Base-by-base conservation (phyloP, 768 basidiomycete genomes). In the Suillus weaverae region DNA sequence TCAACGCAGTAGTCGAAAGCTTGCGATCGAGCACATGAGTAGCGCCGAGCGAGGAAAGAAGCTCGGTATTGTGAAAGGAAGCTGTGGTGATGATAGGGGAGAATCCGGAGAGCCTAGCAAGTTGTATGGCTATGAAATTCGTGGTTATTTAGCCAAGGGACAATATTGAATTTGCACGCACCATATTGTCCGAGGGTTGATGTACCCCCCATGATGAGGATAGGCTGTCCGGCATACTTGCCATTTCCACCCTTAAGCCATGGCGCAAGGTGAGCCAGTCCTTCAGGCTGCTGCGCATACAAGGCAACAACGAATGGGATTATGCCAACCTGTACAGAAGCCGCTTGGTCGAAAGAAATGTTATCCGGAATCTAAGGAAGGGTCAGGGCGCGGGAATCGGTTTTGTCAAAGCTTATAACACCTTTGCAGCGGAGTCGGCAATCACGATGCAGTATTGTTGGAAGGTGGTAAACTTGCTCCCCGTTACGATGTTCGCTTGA, bases 71-170 rank as follows among this genome's bases (percentile, higher is more conserved):
- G 53, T 74, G 72, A 20, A 67, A 60, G 2, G 81, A 81, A 7
- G 81, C 76, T 0, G 81, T 82, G 16, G 79, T 74, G 48, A 81
- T 75, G 46, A 82, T 78, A 0, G 75, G 76, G 11, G 71, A 77
- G 53, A 79, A 78, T 3, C 74, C 77, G 5, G 78, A 79, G 33
- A 79, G 67, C 32, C 50, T 69, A 6, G 77, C 72, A 14, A 79
- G 71, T 66, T 80, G 79, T 48, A 80, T 75, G n/a, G 66, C 77
- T 76, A 38, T 75, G 50, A 81, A 74, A 30, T 80, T 77, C 74
- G 74, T 32, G 70, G 76, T 53, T 76, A 79, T 1, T 75, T 73
- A 5, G 74, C 75, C 30, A 79, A 64, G 32, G 46, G 69, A 7
- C 74, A 71, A 14, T 76, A 70, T 66, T 79, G 77, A 46, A 77